A percentile compares a stretch with the other conserved stretches of the same genome.
Conservation (phyloP, 345 rosid genomes). For the Ricinus communis region DNA sequence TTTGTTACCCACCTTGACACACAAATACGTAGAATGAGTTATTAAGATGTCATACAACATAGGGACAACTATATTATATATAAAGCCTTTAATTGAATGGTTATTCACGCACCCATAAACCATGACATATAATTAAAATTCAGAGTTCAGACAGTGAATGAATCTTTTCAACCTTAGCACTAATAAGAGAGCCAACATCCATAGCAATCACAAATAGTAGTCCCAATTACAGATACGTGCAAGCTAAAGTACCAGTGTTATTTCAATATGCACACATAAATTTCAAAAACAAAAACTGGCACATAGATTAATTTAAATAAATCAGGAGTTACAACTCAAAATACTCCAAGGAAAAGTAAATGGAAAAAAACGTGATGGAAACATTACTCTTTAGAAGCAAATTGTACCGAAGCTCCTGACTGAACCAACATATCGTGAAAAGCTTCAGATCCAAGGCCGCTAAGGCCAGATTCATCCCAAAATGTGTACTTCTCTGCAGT, state of each 20-base stretch:
- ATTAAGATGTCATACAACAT: background rate
- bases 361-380: constrained; percentile 20
- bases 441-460: constrained; percentile 54
- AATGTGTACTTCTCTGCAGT: constrained; percentile 62
- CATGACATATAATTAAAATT: background rate
- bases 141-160: background rate
- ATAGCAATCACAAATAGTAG: background rate
- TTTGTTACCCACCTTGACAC: constrained; percentile 73
- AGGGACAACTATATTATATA: background rate
- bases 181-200: background rate
- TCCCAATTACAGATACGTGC: background rate
- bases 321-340: background rate
- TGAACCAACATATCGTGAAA: constrained; percentile 54
- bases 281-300: background rate
- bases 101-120: background rate
- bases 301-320: no score
- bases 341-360: background rate
- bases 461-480: constrained; percentile 49
- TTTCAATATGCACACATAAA: background rate
- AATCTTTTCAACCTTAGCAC: background rate
- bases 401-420: constrained; percentile 68
- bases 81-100: background rate
- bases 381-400: constrained; percentile 62
- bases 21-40: background rate
- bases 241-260: background rate